A percentile compares a stretch with the other conserved stretches of the same genome.
These are phyloP conservation scores for Arachis hypogaea DNA, from an alignment of 306 rosid genomes.

Conservation along the genomic window DNA sequence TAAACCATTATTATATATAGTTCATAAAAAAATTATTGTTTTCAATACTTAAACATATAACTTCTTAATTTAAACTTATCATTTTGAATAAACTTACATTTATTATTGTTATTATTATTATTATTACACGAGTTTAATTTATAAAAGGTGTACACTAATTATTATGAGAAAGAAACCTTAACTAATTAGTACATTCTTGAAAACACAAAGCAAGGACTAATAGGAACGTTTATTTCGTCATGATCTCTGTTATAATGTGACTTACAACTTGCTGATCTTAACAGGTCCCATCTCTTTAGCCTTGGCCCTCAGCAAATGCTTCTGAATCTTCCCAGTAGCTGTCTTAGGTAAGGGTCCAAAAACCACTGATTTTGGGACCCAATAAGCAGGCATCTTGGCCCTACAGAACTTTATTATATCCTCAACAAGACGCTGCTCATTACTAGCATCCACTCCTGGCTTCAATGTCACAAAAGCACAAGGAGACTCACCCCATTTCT, in stretches of 20 bases:
- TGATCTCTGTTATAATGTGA: neutral
- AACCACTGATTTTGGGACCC: slow-evolving; percentile 63
- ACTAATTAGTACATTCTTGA: no score
- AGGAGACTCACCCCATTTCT: slow-evolving; percentile 85
- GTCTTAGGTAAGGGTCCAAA: slow-evolving; percentile 46
- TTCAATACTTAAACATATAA: no score
- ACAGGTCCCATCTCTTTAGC: slow-evolving; percentile 75
- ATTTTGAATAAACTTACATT: no score
- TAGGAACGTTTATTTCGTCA: neutral
- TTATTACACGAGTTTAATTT: no score
- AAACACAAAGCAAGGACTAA: slow-evolving; percentile 12
- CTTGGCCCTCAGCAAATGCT: slow-evolving; percentile 78
- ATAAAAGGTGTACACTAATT: no score
- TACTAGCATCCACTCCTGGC: slow-evolving; percentile 50
- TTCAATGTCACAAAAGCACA: slow-evolving; percentile 70
- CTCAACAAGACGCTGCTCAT: slow-evolving; percentile 57
- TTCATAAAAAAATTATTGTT: no score
- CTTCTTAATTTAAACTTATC: no score
- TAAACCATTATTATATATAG: no score
- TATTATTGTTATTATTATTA: no score
- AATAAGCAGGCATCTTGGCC: slow-evolving; percentile 81
- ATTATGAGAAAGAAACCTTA: no score
- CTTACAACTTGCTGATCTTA: slow-evolving; percentile 43
- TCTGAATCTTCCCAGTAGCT: slow-evolving; percentile 57
- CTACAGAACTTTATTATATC: slow-evolving; percentile 79